Evolutionary conservation across 2,329 filamentous ascomycete genomes (phyloP).

Genomic region (Colletotrichum musicola): DNA sequence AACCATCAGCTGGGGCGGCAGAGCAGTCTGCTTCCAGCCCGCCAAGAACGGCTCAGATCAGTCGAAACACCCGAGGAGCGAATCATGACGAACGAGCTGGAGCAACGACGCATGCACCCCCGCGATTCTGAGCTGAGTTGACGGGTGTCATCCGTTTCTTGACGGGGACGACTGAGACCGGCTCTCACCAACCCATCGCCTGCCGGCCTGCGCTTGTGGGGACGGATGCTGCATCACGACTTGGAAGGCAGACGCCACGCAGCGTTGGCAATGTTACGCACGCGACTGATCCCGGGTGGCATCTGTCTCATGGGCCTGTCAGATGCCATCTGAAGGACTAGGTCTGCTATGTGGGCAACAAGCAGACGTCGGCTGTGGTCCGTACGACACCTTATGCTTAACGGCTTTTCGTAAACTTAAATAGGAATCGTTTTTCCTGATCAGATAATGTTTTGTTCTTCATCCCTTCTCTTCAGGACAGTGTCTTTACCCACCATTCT

Average conservation of each 20-base stretch:
- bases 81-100: conserved; percentile 10
- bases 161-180: conserved; percentile 28
- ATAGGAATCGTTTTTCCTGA: conserved; percentile 23
- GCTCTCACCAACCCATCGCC: conserved; percentile 18
- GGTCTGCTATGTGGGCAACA: not conserved
- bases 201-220: conserved; percentile 20
- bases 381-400: conserved; percentile 31
- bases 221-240: conserved; percentile 8
- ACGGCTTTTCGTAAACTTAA: conserved; percentile 18
- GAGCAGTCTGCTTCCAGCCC: conserved; percentile 23
- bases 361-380: not conserved
- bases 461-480: conserved; percentile 34
- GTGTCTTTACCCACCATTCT: conserved; percentile 31
- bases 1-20: not conserved
- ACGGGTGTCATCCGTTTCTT: conserved; percentile 34
- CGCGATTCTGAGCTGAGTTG: conserved; percentile 11
- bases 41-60: conserved; percentile 38
- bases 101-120: not conserved
- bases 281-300: conserved; percentile 6
- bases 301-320: conserved; percentile 28
- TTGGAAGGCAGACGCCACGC: conserved; percentile 14
- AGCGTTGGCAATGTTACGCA: conserved; percentile 13
- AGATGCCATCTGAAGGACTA: conserved; percentile 31
- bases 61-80: conserved; percentile 33
- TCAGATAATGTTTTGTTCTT: conserved; percentile 15